Conservation (phyloP, 2,329 filamentous ascomycete genomes). For the Pochonia chlamydosporia region DNA sequence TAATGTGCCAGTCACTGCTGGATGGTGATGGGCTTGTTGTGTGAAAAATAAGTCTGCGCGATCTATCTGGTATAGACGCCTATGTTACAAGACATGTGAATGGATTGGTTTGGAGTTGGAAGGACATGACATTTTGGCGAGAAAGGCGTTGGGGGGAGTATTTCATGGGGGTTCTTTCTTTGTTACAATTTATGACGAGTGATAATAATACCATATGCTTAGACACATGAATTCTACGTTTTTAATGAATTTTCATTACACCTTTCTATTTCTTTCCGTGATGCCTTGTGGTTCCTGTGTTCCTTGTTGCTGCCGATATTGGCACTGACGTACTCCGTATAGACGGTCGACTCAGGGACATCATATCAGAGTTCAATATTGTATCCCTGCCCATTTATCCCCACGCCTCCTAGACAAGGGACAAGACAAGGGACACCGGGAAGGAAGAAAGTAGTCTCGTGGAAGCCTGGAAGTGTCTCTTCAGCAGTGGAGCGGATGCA, state of each 20-base stretch:
- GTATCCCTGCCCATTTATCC: neutral
- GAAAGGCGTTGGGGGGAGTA: neutral
- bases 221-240: neutral
- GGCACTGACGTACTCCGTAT: neutral
- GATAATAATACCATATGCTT: slow-evolving; percentile 12
- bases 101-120: neutral
- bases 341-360: too few species aligned
- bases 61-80: slow-evolving; percentile 1
- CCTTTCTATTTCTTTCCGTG: too few species aligned
- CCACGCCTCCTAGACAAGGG: neutral
- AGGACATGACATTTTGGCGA: neutral
- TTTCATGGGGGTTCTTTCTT: neutral
- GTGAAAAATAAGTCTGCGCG: neutral
- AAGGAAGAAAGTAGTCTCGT: too few species aligned
- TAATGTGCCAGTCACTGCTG: slow-evolving; percentile 26
- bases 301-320: too few species aligned
- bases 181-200: slow-evolving; percentile 1
- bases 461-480: too few species aligned
- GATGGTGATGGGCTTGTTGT: slow-evolving; percentile 17
- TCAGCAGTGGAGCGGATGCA: slow-evolving; percentile 1
- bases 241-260: too few species aligned
- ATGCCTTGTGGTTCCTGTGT: too few species aligned
- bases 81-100: neutral
- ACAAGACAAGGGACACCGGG: neutral
- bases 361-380: neutral